Evolutionary conservation across 768 basidiomycete genomes (phyloP).

Genomic region (Russula dissimulans): DNA sequence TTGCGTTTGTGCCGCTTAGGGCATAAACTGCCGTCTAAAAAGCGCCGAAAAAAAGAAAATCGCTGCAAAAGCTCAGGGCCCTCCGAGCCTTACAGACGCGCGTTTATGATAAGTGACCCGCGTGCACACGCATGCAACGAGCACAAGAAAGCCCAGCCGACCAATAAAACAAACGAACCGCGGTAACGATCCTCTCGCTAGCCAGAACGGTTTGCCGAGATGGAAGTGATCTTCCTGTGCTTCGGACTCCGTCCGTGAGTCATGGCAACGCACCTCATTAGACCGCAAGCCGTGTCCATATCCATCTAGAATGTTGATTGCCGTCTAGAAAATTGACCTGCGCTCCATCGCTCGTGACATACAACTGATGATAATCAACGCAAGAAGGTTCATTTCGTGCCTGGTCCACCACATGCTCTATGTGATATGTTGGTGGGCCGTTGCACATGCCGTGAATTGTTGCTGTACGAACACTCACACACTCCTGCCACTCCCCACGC

Average conservation of each 20-base stretch:
- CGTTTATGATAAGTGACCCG: not conserved
- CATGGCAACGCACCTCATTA: constrained; percentile 10
- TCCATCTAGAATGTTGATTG: not conserved
- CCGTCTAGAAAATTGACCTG: not conserved
- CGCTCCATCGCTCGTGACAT: not conserved
- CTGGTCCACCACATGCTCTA: not conserved
- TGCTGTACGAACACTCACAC: not conserved
- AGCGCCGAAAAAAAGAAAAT: not conserved
- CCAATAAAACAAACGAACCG: not conserved
- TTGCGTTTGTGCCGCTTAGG: constrained; percentile 2
- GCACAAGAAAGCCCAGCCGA: not conserved
- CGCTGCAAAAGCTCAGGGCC: too few species aligned
- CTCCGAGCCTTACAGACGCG: not conserved
- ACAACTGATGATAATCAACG: not conserved
- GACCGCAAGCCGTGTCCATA: not conserved
- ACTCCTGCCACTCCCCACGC: not conserved
- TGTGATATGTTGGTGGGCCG: not conserved
- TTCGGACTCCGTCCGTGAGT: not conserved
- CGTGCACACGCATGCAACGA: not conserved
- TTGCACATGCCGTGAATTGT: constrained; percentile 1
- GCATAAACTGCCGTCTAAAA: constrained; percentile 6
- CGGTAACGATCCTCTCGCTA: not conserved
- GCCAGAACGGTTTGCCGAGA: constrained; percentile 1
- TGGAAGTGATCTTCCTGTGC: not conserved
- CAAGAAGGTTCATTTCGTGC: not conserved